A percentile compares a stretch with the other conserved stretches of the same genome.
Evolutionary conservation across 495 filamentous ascomycete species (phyloP).

Genomic region (Penicillium goetzii): DNA sequence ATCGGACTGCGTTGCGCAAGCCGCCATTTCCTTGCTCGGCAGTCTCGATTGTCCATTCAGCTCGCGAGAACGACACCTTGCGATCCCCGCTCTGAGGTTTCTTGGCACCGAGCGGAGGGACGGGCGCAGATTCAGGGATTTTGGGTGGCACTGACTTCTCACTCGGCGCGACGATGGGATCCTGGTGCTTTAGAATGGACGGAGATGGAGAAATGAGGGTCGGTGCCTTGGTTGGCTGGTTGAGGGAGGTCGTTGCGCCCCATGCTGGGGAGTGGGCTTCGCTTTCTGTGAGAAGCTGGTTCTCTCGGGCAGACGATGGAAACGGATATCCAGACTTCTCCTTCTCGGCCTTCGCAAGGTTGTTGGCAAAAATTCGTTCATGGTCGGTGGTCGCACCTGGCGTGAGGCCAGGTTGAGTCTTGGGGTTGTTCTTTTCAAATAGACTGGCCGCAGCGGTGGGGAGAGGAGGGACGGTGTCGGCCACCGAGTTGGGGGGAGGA

Average conservation of each 20-base stretch:
- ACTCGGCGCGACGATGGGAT: constrained; percentile 47
- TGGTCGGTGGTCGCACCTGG: constrained; percentile 66
- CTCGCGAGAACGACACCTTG: constrained; percentile 62
- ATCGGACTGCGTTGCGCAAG: constrained; percentile 81
- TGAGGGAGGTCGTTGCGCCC: constrained; percentile 64
- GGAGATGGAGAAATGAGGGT: constrained; percentile 69
- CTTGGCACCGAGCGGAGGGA: constrained; percentile 8
- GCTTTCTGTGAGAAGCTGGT: constrained; percentile 42
- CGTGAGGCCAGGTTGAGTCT: constrained; percentile 42
- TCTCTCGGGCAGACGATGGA: constrained; percentile 25
- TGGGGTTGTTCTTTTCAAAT: constrained; percentile 46
- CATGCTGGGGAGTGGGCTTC: constrained; percentile 59
- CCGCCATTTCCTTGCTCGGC: constrained; percentile 91
- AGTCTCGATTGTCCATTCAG: constrained; percentile 79
- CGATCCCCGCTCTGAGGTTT: constrained; percentile 42
- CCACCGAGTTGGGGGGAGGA: constrained; percentile 41
- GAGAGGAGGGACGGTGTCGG: constrained; percentile 38
- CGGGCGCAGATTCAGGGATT: constrained; percentile 29
- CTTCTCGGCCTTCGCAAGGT: constrained; percentile 38
- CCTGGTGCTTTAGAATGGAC: constrained; percentile 69
- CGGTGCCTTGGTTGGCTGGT: constrained; percentile 71
- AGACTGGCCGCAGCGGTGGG: constrained; percentile 44
- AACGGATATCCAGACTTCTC: constrained; percentile 42
- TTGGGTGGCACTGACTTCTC: constrained; percentile 29
- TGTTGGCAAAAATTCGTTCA: constrained; percentile 60